phyloP scores from a whole-genome alignment of 176 grass and related monocot genomes.

The Phoenix roebelenii region DNA sequence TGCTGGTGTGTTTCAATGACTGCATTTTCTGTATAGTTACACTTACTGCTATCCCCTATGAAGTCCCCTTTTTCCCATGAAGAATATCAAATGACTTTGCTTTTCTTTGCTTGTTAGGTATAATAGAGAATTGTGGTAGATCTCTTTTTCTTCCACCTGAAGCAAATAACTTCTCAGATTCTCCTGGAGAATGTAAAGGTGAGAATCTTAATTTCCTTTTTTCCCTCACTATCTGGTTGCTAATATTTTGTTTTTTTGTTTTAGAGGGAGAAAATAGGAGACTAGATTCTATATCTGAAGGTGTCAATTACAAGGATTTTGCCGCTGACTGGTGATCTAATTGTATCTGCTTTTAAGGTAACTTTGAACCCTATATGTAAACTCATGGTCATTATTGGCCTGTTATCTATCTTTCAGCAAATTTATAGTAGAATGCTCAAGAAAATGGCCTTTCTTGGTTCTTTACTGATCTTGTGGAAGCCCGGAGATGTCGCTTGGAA shows the following conservation, averaged over 20 bases:
- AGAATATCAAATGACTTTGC: slow-evolving; percentile 4
- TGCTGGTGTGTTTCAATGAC: slow-evolving; percentile 40
- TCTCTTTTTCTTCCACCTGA: slow-evolving; percentile 87
- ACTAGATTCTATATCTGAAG: slow-evolving; percentile 90
- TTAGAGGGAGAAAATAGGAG: slow-evolving; percentile 66
- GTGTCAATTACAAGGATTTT: slow-evolving; percentile 84
- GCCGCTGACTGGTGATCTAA: slow-evolving; percentile 52
- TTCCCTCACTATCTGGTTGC: background rate
- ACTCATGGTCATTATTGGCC: too few species aligned
- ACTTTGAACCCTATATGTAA: background rate
- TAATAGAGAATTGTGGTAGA: slow-evolving; percentile 90
- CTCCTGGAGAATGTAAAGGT: slow-evolving; percentile 51
- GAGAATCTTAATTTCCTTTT: slow-evolving; percentile 4
- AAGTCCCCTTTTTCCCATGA: slow-evolving; percentile 8
- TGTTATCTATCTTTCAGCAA: too few species aligned
- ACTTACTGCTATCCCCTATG: slow-evolving; percentile 8
- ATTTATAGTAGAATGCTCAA: too few species aligned
- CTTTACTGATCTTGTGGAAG: too few species aligned
- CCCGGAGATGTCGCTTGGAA: too few species aligned
- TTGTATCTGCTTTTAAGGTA: slow-evolving; percentile 32
- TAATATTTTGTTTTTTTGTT: slow-evolving; percentile 18
- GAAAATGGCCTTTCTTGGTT: too few species aligned
- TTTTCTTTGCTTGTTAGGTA: slow-evolving; percentile 38
- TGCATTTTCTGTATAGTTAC: background rate
- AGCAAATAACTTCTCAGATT: slow-evolving; percentile 67